phyloP scores from a whole-genome alignment of 1,284 basidiomycete genomes.

The Fomitopsis betulina region DNA sequence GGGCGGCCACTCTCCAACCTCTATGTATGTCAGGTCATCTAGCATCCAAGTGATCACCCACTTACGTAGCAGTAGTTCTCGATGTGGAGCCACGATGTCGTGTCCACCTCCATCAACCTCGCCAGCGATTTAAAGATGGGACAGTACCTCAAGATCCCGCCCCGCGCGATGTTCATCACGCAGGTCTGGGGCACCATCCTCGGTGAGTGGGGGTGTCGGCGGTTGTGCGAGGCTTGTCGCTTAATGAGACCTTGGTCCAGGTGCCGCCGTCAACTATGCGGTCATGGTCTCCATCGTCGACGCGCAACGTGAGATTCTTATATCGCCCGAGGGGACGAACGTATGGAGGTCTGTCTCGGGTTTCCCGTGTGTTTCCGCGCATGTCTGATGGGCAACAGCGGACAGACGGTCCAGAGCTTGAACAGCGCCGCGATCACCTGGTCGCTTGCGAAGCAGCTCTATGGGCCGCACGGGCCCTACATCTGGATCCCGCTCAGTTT shows the following conservation, averaged over 20 bases:
- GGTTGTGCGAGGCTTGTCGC: neutral
- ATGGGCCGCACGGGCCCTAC: constrained; percentile 47
- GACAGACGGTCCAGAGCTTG: constrained; percentile 20
- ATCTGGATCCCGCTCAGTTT: constrained; percentile 49
- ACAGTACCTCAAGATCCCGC: constrained; percentile 75
- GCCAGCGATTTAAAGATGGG: constrained; percentile 67
- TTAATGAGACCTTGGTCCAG: neutral
- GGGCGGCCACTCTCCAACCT: constrained; percentile 65
- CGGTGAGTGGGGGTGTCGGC: constrained; percentile 25
- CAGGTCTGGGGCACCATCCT: constrained; percentile 66
- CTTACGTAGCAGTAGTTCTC: constrained; percentile 39
- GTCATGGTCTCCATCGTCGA: constrained; percentile 56
- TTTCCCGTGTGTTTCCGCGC: neutral
- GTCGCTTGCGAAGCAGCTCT: constrained; percentile 58
- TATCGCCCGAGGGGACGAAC: constrained; percentile 49
- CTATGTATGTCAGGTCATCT: constrained; percentile 38
- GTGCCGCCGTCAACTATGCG: constrained; percentile 31
- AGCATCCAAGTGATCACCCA: constrained; percentile 4
- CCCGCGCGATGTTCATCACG: constrained; percentile 62
- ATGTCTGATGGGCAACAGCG: constrained; percentile 11
- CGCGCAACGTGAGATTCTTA: constrained; percentile 46
- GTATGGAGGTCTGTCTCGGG: constrained; percentile 37
- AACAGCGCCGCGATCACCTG: constrained; percentile 65
- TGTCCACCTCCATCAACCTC: constrained; percentile 46
- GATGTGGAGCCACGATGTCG: constrained; percentile 61